Evolutionary conservation across 129 eudicot genomes (phyloP), one percentile per base, ranked within the genome.

Genomic region (Lactuca sativa): DNA sequence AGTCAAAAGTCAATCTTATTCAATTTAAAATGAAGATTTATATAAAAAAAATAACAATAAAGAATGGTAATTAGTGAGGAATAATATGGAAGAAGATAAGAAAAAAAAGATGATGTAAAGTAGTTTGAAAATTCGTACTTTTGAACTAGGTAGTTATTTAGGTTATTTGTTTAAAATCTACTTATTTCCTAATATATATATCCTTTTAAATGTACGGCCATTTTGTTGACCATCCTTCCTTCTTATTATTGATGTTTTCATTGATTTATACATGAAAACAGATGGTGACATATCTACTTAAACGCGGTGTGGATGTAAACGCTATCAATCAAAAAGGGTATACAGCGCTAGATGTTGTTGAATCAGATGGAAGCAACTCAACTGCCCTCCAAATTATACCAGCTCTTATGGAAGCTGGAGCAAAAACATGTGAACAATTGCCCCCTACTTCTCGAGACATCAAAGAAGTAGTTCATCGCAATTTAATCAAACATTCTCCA

Each of bases 271-370:
- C 21, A 7, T 62, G 37, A 9, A 25, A 43, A 64, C 70, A 80
- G 88, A 81, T 77, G 88, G 80, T 84, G 75, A 69, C 17, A 48
- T 80, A n/a, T 70, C 59, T 84, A 73, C 75, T 84, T 8, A 70
- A 70, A 34, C 57, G 62, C 4, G 85, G 85, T 6, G 78, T 80
- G 9, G 85, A 84, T 10, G 88, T 80, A 56, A 84, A 84, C 18
- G 70, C 75, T 11, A 52, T 84, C 54, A 84, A 84, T 49, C 73
- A 56, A 0, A 74, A 32, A 59, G 88, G 85, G 16, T 41, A 65
- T 40, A 84, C 85, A 59, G 82, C 82, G 48, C 65, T 81, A 37
- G 84, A 74, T 71, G 76, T 85, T 30, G 82, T 81, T 17, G 74
- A 78, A 75, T 73, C 80, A 1, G 85, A 84, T 65, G 80, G 78